Conservation (phyloP, 345 rosid species). For the Cardamine chenopodiifolia region DNA sequence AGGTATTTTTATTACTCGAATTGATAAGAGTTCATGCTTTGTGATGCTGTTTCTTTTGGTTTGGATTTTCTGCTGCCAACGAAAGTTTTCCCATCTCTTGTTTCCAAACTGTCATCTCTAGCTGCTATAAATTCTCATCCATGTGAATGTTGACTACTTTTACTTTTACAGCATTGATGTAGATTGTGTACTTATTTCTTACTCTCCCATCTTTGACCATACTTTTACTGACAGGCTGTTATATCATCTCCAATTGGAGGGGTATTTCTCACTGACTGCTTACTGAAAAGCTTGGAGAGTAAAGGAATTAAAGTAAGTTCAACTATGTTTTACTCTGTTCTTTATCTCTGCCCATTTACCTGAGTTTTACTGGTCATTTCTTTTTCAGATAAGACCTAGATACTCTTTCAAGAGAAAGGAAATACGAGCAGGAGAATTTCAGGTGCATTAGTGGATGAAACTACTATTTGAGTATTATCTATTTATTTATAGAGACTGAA, state of each 20-base stretch:
- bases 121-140: slow-evolving; percentile 2
- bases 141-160: not conserved
- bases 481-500: not conserved
- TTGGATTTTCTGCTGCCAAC: not conserved
- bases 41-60: slow-evolving; percentile 1
- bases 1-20: slow-evolving; percentile 51
- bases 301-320: slow-evolving; percentile 78
- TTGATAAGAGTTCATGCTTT: slow-evolving; percentile 3
- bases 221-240: slow-evolving; percentile 60
- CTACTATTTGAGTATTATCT: slow-evolving; percentile 17
- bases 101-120: slow-evolving; percentile 3
- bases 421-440: slow-evolving; percentile 84
- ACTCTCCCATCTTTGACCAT: slow-evolving; percentile 20
- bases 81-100: not conserved
- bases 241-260: slow-evolving; percentile 88
- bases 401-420: slow-evolving; percentile 98
- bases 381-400: slow-evolving; percentile 87
- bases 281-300: slow-evolving; percentile 96
- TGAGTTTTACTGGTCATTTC: slow-evolving; percentile 27
- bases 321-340: slow-evolving; percentile 10
- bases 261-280: slow-evolving; percentile 90
- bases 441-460: slow-evolving; percentile 52
- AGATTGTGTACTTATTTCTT: not conserved
- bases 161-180: not conserved
- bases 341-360: slow-evolving; percentile 3